Base-by-base conservation (phyloP, 2,329 filamentous ascomycete genomes). In the Sclerotinia glacialis region DNA sequence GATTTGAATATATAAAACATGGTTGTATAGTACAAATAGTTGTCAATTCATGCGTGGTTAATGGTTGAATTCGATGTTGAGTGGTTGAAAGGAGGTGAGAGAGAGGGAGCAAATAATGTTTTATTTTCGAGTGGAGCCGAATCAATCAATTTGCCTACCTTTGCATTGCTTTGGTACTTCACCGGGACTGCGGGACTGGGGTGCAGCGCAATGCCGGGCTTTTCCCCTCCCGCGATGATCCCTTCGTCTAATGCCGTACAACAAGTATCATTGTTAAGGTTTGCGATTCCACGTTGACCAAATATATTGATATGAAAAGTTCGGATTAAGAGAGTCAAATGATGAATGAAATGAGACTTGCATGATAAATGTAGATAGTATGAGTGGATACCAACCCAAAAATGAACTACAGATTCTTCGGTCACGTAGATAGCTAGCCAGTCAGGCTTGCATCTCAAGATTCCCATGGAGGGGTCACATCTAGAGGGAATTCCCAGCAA, bases 11-110 rank as follows among this genome's bases (percentile, higher is more conserved):
- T 77, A 78, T 69, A 40, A 40, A 53, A 62, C 40, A 64, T 34
- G 61, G 61, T 79, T 77, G 64, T 75, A 72, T 44, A 74, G 70
- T 53, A 85, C 83, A 40, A 83, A 78, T 0, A 77, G 76, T 2
- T 77, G 70, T 83, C 79, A 1, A 83, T 85, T 52, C 87, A 79
- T 14, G 81, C 83, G 65, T 85, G 85, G 58, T 88, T 78, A 2
- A 82, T 80, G 2, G 79, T 78, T 59, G 8, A 85, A 63, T 37
- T 40, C 28, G 14, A 67, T 59, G 14, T 26, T n/a, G 18, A 56
- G 50, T 64, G 61, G 61, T 64, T 56, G 26, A 56, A 37, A 37
- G 58, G 44, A 18, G 44, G 61, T 31, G 37, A 26, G 14, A 21
- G 47, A 42, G 60, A 18, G 14, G n/a, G n/a, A n/a, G n/a, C n/a